phyloP scores from a whole-genome alignment of 805 yeast species.

The Saturnispora zaruensis region DNA sequence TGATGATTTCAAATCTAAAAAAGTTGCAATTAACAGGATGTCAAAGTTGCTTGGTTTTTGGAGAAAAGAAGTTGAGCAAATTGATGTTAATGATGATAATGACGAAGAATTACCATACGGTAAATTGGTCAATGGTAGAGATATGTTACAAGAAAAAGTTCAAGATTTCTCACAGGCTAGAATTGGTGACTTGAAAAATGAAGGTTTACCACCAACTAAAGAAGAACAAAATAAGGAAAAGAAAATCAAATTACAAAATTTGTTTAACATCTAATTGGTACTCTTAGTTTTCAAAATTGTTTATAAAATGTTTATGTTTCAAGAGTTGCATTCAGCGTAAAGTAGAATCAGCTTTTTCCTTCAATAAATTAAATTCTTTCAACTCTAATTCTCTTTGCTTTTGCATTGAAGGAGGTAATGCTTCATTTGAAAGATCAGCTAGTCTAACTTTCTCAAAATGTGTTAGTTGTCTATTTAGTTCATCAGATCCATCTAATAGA shows the following conservation, averaged over 20 bases:
- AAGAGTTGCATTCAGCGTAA: background rate
- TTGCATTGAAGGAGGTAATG: constrained; percentile 61
- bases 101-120: constrained; percentile 84
- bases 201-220: constrained; percentile 75
- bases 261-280: background rate
- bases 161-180: constrained; percentile 76
- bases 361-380: constrained; percentile 9
- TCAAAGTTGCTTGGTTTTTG: constrained; percentile 85
- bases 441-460: constrained; percentile 77
- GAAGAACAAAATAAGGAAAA: constrained; percentile 34
- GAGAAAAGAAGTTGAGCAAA: constrained; percentile 81
- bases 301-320: background rate
- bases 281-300: background rate
- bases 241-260: background rate
- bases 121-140: constrained; percentile 71
- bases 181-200: constrained; percentile 71
- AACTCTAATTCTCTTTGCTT: constrained; percentile 11
- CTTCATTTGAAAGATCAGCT: constrained; percentile 79
- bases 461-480: constrained; percentile 58
- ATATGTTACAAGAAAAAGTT: constrained; percentile 64
- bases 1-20: background rate
- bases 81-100: constrained; percentile 58
- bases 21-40: constrained; percentile 37
- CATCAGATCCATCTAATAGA: constrained; percentile 71
- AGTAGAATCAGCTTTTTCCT: constrained; percentile 3